phyloP scores from a whole-genome alignment of 345 rosid genomes.

The Gossypium sturtianum region DNA sequence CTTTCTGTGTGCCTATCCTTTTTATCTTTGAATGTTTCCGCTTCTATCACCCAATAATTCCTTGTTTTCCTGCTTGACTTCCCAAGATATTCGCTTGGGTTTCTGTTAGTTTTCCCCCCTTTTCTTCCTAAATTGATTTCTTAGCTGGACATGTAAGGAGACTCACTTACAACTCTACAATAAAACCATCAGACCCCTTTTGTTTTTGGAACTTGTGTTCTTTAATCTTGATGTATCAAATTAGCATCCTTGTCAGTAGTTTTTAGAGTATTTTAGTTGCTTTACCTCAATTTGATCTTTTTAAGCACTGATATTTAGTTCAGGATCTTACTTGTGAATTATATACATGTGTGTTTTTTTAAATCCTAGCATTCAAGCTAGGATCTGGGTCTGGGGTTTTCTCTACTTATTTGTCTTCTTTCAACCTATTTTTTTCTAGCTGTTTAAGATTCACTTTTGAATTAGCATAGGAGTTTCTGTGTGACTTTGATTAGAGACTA shows the following conservation, averaged over 20 bases:
- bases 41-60: not conserved
- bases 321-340: not conserved
- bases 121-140: slow-evolving; percentile 5
- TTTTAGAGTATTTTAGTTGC: not conserved
- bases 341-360: not conserved
- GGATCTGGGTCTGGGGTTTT: not conserved
- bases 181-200: not conserved
- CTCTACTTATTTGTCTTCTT: not conserved
- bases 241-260: not conserved
- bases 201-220: not conserved
- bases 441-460: not conserved
- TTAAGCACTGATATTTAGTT: not conserved
- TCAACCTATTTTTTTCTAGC: not conserved
- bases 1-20: not conserved
- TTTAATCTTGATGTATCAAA: slow-evolving; percentile 4
- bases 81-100: not conserved
- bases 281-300: not conserved
- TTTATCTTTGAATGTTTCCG: not conserved
- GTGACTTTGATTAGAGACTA: too few relatives aligned
- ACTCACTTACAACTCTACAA: not conserved
- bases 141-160: slow-evolving; percentile 8
- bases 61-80: not conserved
- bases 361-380: not conserved
- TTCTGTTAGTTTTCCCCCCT: not conserved
- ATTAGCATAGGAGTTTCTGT: not conserved